Base-by-base conservation (phyloP, 2,329 filamentous ascomycete genomes). In the Aspergillus hiratsukae region DNA sequence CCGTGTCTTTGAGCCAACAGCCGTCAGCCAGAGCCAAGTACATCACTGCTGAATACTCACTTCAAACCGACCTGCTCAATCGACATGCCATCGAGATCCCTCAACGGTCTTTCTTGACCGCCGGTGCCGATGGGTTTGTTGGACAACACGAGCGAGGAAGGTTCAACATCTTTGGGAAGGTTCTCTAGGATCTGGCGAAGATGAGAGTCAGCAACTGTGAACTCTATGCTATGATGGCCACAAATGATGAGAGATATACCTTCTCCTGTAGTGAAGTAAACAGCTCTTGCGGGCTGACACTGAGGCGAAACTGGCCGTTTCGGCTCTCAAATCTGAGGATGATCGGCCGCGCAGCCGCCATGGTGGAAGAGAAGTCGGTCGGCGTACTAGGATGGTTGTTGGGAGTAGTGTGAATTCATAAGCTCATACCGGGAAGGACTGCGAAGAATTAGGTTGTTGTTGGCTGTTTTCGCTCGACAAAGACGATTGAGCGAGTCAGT, bases 231-330 rank as follows among this genome's bases (percentile, higher is more conserved):
- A 11, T 43, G 23, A 23, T 17, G 2, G 49, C 35, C 21, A 37
- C 5, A 7, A 9, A 11, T 5, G 23, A 29, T 23, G 3, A 11
- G 17, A 17, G 19, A 17, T 37, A 49, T 69, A 79, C 78, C 68
- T 76, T 76, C 56, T 72, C 72, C 14, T 82, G 71, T 28, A 87
- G 75, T 8, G 81, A 77, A 21, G 79, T 71, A 72, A 97, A 96
- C 0, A 87, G 86, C 61, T 89, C 86, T 45, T 83, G 81, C 51
- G 87, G 83, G 65, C 92, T 87, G 64, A 95, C 84, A 52, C 82
- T 89, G 67, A 97, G 80, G 65, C 94, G 88, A 75, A 92, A 87
- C 81, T 94, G 94, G 78, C 94, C 94, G 78, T 97, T 91, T 62
- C 90, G 91, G 72, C 91, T 91, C 68, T 92, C 87, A 65, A 96